These are phyloP conservation scores for Beauveria australis DNA, from an alignment of 2,329 filamentous ascomycete species.

Conservation along the genomic window DNA sequence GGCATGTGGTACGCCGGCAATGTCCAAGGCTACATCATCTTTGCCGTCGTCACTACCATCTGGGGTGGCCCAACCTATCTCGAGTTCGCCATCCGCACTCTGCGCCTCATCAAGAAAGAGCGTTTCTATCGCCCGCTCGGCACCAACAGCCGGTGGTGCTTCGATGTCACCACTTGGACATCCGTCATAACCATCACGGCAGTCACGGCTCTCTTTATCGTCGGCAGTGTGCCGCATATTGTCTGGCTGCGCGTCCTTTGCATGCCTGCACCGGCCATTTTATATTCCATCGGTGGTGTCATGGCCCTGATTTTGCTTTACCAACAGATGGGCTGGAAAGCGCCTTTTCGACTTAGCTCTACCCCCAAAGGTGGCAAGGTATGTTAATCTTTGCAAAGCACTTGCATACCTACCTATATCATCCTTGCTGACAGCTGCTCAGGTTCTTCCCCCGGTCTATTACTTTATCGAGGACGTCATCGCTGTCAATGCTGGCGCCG, in stretches of 20 bases:
- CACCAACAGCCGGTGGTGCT: constrained; percentile 36
- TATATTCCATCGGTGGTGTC: constrained; percentile 37
- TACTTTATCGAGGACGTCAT: constrained; percentile 61
- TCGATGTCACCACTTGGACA: constrained; percentile 41
- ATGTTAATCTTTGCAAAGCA: constrained; percentile 1
- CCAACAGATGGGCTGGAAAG: constrained; percentile 30
- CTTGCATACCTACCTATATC: neutral
- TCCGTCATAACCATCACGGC: constrained; percentile 38
- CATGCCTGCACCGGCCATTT: constrained; percentile 43
- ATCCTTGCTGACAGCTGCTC: constrained; percentile 7
- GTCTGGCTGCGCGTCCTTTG: constrained; percentile 42
- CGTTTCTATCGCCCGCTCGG: constrained; percentile 43
- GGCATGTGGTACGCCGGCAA: constrained; percentile 34
- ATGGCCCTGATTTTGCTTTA: constrained; percentile 30
- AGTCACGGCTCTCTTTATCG: constrained; percentile 42
- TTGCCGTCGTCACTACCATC: constrained; percentile 46
- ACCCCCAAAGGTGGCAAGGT: constrained; percentile 45
- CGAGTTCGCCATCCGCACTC: constrained; percentile 41
- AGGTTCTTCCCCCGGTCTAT: constrained; percentile 52
- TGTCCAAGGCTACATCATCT: constrained; percentile 35
- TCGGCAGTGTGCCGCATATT: constrained; percentile 41
- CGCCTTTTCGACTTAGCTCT: constrained; percentile 57
- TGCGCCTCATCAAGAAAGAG: constrained; percentile 39
- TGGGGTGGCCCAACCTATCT: constrained; percentile 48
- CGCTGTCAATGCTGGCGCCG: constrained; percentile 55